Evolutionary conservation across 139 green algal species (phyloP).

Genomic region (Closterium sp.): DNA sequence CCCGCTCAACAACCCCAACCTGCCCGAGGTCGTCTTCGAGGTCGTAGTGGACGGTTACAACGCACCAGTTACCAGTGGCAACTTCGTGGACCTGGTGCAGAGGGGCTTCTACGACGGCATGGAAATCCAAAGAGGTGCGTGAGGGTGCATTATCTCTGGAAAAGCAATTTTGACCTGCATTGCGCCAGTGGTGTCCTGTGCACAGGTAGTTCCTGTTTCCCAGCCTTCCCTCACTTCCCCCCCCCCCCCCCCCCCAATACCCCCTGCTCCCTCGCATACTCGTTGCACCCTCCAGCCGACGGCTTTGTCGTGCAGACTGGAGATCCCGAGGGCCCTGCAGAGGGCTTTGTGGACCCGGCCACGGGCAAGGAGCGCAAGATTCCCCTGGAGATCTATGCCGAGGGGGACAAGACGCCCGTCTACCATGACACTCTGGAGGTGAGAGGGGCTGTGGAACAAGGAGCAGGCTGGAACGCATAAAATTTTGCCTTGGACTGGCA

Average conservation of each 20-base stretch:
- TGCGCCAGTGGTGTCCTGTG: too few relatives aligned
- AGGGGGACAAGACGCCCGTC: conserved; percentile 84
- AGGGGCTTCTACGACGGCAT: conserved; percentile 92
- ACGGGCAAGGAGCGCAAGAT: conserved; percentile 68
- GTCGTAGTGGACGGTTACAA: conserved; percentile 95
- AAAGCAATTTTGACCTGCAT: too few relatives aligned
- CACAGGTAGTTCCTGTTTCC: too few relatives aligned
- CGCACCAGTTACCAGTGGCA: conserved; percentile 84
- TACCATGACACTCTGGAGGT: conserved; percentile 97
- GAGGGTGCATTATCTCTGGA: background rate
- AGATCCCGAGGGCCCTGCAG: conserved; percentile 68
- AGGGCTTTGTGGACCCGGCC: conserved; percentile 68
- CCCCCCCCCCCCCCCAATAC: background rate
- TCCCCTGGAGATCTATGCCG: conserved; percentile 88
- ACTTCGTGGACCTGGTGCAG: conserved; percentile 93
- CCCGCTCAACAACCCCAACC: conserved; percentile 58
- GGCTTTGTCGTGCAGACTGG: conserved; percentile 98
- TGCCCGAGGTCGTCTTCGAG: conserved; percentile 55
- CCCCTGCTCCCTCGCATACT: background rate
- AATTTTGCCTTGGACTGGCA: too few relatives aligned
- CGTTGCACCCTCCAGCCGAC: conserved; percentile 66
- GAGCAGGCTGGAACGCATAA: background rate
- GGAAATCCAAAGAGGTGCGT: conserved; percentile 77
- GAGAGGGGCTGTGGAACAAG: background rate
- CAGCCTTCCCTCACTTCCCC: background rate